Conservation (phyloP, 306 rosid species). For the Lathyrus aphaca region DNA sequence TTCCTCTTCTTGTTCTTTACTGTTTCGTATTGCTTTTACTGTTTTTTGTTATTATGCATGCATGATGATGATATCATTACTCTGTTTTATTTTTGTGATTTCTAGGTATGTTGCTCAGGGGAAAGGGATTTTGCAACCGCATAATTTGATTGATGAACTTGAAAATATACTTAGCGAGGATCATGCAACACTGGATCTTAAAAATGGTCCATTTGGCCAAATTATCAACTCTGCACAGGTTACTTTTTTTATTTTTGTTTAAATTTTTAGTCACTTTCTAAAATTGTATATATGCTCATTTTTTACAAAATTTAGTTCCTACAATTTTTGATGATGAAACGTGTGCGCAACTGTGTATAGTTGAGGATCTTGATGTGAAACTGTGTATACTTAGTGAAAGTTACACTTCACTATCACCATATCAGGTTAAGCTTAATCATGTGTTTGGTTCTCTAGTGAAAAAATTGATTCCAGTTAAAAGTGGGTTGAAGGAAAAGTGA, state of each 20-base stretch:
- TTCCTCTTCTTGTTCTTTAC: neutral
- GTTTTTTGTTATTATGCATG: neutral
- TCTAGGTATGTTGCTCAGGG: slow-evolving; percentile 84
- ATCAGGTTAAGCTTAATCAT: neutral
- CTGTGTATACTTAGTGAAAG: slow-evolving; percentile 7
- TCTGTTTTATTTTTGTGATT: neutral
- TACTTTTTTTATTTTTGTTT: too few relatives aligned
- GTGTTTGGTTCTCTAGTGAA: too few relatives aligned
- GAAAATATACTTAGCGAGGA: slow-evolving; percentile 53
- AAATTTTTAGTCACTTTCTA: too few relatives aligned
- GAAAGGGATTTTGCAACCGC: slow-evolving; percentile 91
- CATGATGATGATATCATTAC: too few relatives aligned
- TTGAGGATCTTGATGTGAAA: neutral
- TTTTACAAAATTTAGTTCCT: too few relatives aligned
- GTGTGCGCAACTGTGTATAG: too few relatives aligned
- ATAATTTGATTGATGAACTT: slow-evolving; percentile 75
- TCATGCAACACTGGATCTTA: slow-evolving; percentile 43
- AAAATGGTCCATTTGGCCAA: slow-evolving; percentile 48
- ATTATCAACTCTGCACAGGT: slow-evolving; percentile 57
- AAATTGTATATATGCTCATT: too few relatives aligned
- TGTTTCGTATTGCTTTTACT: neutral
- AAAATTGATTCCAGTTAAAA: too few relatives aligned
- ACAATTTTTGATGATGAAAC: too few relatives aligned
- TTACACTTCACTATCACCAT: slow-evolving; percentile 18
- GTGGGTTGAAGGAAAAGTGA: too few relatives aligned